Evolutionary conservation across 2,329 filamentous ascomycete genomes (phyloP), one percentile per base, ranked within the genome.

Genomic region (Pseudogymnoascus sp.): DNA sequence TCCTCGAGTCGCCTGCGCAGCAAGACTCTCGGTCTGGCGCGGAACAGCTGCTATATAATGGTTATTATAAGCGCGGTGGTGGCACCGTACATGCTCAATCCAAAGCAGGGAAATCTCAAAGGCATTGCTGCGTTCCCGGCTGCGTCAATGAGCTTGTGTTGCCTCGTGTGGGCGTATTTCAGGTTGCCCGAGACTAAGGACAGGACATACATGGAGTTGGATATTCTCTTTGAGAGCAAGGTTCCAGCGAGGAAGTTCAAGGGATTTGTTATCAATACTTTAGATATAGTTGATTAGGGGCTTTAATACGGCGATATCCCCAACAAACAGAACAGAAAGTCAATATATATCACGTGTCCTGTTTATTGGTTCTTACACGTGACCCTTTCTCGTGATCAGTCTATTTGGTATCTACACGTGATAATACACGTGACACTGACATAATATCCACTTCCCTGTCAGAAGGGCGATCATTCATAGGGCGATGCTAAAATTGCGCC

Each of bases 61-160:
- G 75, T 75, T 1, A 63, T 67, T 9, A 23, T 68, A n/a, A 64
- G 64, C 62, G 66, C 65, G 33, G 63, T 6, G 77, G 93, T 70
- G 77, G 91, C 73, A 86, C 95, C 75, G 89, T 91, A 41, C 92
- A 94, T 79, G 63, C 63, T 65, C 9, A 79, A 79, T 65, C 61
- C 61, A 1, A 49, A 25, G 2, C 35, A 35, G 9, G 39, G 25
- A 11, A 63, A 64, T 36, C 33, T 61, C 22, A 60, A 58, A 14
- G 63, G 63, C 1, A 63, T 60, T 23, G 55, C 63, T 7, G 63
- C 58, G 30, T 64, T 64, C 36, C 42, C 52, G n/a, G 42, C 42
- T 41, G 55, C 33, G 7, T 36, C 16, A 3, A 28, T 62, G 14
- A 39, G 28, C 23, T 11, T 61, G 22, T 33, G 35, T 6, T 49